Evolutionary conservation across 345 rosid genomes (phyloP).

Genomic region (Mangifera indica): DNA sequence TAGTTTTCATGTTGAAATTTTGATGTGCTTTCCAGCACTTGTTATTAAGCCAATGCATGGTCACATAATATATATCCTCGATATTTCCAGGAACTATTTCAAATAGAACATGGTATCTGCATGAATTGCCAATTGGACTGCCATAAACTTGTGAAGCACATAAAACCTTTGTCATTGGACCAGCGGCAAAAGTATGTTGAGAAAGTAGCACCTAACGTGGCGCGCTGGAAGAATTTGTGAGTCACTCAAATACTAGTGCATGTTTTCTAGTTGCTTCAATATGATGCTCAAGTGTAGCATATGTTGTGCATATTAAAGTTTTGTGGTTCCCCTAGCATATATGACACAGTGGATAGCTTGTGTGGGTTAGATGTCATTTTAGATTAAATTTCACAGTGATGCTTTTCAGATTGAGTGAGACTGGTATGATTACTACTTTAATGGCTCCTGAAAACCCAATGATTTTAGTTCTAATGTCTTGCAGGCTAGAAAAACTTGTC

Average conservation of each 20-base stretch:
- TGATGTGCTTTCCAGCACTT: background rate
- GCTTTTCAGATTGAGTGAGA: background rate
- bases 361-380: too few species aligned
- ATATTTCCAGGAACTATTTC: conserved; percentile 76
- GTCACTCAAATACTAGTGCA: conserved; percentile 27
- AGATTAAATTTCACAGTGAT: background rate
- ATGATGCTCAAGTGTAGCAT: background rate
- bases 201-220: conserved; percentile 68
- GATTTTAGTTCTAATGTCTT: conserved; percentile 18
- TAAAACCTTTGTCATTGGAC: conserved; percentile 68
- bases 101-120: conserved; percentile 81
- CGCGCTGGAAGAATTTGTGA: conserved; percentile 63
- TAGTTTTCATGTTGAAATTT: background rate
- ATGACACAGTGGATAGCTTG: too few species aligned
- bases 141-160: conserved; percentile 68
- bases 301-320: background rate
- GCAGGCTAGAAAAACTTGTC: conserved; percentile 76
- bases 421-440: background rate
- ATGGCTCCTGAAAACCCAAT: conserved; percentile 9
- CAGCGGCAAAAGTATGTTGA: conserved; percentile 53
- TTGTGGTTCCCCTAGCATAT: background rate
- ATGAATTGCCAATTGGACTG: conserved; percentile 81
- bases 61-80: conserved; percentile 1
- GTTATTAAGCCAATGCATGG: background rate
- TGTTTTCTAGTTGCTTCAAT: conserved; percentile 6